A percentile compares a stretch with the other conserved stretches of the same genome.
These are phyloP conservation scores for Penicillium sumatraense DNA, from an alignment of 2,329 filamentous ascomycete species.

Conservation along the genomic window DNA sequence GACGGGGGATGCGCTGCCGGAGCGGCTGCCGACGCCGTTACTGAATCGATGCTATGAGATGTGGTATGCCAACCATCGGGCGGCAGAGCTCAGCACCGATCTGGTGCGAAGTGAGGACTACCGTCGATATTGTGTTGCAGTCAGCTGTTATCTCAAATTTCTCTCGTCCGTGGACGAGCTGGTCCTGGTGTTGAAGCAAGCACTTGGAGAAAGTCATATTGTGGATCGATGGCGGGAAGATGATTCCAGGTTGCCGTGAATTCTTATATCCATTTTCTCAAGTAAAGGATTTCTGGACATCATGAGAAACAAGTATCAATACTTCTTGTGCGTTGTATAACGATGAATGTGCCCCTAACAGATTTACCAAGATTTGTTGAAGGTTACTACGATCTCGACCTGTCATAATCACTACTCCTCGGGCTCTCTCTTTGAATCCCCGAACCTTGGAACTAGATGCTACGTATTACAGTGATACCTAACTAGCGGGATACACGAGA, in stretches of 20 bases:
- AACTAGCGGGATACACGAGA: no score
- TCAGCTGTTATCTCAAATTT: conserved; percentile 53
- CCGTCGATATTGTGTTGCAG: conserved; percentile 52
- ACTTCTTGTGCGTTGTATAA: no score
- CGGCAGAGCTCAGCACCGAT: conserved; percentile 36
- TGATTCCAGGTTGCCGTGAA: no score
- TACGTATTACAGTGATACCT: no score
- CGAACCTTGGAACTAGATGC: no score
- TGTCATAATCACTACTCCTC: no score
- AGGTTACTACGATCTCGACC: no score
- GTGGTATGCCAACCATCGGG: conserved; percentile 22
- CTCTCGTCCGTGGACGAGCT: conserved; percentile 51
- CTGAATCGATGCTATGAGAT: conserved; percentile 41
- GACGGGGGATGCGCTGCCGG: conserved; percentile 53
- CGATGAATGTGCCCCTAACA: no score
- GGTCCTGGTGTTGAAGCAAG: conserved; percentile 49
- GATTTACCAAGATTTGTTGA: no score
- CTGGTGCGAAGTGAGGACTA: conserved; percentile 49
- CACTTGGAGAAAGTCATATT: conserved; percentile 48
- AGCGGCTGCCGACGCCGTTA: conserved; percentile 54
- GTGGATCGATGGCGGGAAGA: conserved; percentile 26
- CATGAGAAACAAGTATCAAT: not conserved
- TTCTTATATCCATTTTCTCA: not conserved
- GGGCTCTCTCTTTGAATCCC: no score
- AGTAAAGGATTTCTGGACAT: no score